Evolutionary conservation across 495 filamentous ascomycete species (phyloP), one percentile per base, ranked within the genome.

Genomic region (Annulohypoxylon stygium): DNA sequence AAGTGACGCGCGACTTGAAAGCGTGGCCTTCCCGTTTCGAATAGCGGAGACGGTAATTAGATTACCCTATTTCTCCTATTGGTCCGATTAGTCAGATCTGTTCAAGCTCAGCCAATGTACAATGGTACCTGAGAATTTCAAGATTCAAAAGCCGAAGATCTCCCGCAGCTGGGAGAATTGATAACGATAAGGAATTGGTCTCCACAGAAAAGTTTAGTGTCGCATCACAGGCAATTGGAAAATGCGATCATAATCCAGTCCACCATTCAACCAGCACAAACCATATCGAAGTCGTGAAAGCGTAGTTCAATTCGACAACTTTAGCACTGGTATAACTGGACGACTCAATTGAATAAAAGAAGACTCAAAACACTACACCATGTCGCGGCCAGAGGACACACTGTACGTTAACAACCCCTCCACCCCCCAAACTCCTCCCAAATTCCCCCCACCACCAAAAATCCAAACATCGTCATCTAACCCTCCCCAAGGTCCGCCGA

Each of bases 341-440:
- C 50, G 10, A 54, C 6, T 30, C 7, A 36, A 34, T 5, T 12
- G 14, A 36, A n/a, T 57, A 14, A 30, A 7, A 36, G 30, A 57
- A 36, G 14, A 36, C 37, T 4, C 25, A n/a, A 12, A 36, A 8
- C 34, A 61, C 39, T 65, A 70, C 51, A 92, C 39, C 78, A 97
- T 98, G 96, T 98, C 95, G 70, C 94, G 95, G 69, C 95, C 95
- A 62, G 95, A 98, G 85, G 96, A 98, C 84, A 90, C 87, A 65
- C 90, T 98, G 93, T 97, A 85, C 59, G 86, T 78, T 47, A 45
- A 65, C 34, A 30, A 70, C 75, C 75, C 72, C 73, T 70, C 73
- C 41, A 43, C 34, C 50, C 62, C 57, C 62, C 64, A 41, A 67
- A 25, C 65, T 39, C 43, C n/a, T n/a, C n/a, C n/a, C n/a, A n/a